phyloP scores from a whole-genome alignment of 1,139 yeast genomes.

The Geotrichum cucujoidarum region DNA sequence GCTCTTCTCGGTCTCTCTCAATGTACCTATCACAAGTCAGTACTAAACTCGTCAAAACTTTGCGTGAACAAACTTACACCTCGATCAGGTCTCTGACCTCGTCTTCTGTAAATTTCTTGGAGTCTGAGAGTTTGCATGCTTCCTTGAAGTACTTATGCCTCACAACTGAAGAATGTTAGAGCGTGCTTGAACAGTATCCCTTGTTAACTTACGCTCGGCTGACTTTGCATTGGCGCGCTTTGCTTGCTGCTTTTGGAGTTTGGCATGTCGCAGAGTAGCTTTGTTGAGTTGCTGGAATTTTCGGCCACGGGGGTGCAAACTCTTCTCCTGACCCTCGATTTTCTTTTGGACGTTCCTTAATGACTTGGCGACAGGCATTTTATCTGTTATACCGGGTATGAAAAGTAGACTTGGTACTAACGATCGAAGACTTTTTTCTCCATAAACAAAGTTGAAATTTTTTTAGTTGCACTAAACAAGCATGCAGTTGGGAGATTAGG shows the following conservation, averaged over 20 bases:
- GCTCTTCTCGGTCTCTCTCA: conserved; percentile 68
- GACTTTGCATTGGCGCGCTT: conserved; percentile 54
- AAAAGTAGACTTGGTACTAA: neutral
- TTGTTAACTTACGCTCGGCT: conserved; percentile 30
- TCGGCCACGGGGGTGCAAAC: conserved; percentile 80
- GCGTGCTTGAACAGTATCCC: neutral
- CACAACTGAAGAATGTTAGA: conserved; percentile 29
- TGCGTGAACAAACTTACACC: conserved; percentile 30
- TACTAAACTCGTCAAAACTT: neutral
- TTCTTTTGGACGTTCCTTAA: conserved; percentile 68
- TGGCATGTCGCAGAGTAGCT: conserved; percentile 79
- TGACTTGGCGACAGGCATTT: conserved; percentile 76
- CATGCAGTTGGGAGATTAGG: conserved; percentile 10
- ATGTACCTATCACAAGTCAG: conserved; percentile 39
- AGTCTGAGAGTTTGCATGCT: conserved; percentile 45
- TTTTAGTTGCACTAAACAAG: too few relatives aligned
- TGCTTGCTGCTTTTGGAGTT: conserved; percentile 56
- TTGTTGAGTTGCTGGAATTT: conserved; percentile 77
- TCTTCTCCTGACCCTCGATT: conserved; percentile 47
- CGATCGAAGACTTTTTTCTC: neutral
- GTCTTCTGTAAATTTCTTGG: conserved; percentile 45
- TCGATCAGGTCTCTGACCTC: conserved; percentile 61
- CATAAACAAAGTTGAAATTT: too few relatives aligned
- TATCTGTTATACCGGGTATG: too few relatives aligned
- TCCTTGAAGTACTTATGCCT: conserved; percentile 64